phyloP scores from a whole-genome alignment of 2,329 filamentous ascomycete species.

The Fusarium austroafricanum region DNA sequence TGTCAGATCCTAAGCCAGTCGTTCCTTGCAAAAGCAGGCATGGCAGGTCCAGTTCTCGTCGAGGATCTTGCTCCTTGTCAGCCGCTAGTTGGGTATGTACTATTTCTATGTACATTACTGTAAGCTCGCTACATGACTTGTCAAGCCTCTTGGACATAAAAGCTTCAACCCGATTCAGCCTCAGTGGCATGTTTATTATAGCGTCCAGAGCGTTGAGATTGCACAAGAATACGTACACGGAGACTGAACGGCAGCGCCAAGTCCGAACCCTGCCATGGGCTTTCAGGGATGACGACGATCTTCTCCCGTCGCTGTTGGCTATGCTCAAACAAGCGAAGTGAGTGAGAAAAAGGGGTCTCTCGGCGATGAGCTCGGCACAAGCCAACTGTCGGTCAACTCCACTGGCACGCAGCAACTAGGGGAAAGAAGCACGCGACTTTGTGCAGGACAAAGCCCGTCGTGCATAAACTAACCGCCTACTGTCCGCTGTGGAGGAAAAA shows the following conservation, averaged over 20 bases:
- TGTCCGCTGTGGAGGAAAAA: slow-evolving; percentile 25
- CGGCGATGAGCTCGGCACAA: slow-evolving; percentile 40
- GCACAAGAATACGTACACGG: slow-evolving; percentile 12
- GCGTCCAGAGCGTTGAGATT: background rate
- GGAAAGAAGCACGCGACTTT: slow-evolving; percentile 41
- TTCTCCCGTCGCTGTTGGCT: slow-evolving; percentile 31
- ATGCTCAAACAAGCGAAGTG: slow-evolving; percentile 35
- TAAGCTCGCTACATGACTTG: slow-evolving; percentile 18
- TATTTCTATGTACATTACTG: background rate
- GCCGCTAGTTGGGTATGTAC: slow-evolving; percentile 10
- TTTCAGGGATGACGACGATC: slow-evolving; percentile 36
- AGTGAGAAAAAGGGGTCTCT: slow-evolving; percentile 39
- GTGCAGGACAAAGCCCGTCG: slow-evolving; percentile 33
- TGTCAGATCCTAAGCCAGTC: slow-evolving; percentile 33
- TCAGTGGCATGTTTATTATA: slow-evolving; percentile 26
- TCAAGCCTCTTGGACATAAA: slow-evolving; percentile 30
- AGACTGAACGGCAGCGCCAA: slow-evolving; percentile 26
- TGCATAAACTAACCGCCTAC: slow-evolving; percentile 29
- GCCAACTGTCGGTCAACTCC: slow-evolving; percentile 27
- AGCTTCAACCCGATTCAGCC: slow-evolving; percentile 30
- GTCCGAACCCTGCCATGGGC: slow-evolving; percentile 13
- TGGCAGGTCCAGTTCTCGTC: slow-evolving; percentile 13
- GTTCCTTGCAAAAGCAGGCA: slow-evolving; percentile 27
- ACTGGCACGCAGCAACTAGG: background rate
- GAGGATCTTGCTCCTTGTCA: slow-evolving; percentile 27